Evolutionary conservation across 768 basidiomycete species (phyloP).

Genomic region (Suillus americanus): DNA sequence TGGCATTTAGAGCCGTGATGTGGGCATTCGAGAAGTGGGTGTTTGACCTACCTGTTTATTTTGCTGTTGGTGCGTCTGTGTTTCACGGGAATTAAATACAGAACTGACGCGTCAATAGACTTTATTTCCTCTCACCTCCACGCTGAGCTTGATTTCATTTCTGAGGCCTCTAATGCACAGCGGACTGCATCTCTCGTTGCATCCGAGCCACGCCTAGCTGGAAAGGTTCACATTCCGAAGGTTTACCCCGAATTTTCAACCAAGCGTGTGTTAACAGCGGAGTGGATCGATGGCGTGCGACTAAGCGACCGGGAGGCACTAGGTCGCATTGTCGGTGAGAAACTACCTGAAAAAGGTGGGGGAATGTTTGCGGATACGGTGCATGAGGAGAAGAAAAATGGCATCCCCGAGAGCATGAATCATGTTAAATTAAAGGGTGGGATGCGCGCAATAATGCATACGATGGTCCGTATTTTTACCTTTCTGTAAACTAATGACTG

Average conservation of each 20-base stretch:
- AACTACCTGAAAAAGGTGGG: background rate
- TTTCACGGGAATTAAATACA: background rate
- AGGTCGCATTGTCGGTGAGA: conserved; percentile 56
- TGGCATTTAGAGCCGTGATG: conserved; percentile 68
- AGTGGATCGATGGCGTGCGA: conserved; percentile 82
- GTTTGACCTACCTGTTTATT: conserved; percentile 86
- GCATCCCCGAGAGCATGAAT: background rate
- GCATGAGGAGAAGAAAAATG: background rate
- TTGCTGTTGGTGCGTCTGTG: conserved; percentile 60
- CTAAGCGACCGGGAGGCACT: conserved; percentile 64
- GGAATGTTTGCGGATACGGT: background rate
- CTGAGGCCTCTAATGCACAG: conserved; percentile 77
- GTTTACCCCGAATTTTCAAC: conserved; percentile 74
- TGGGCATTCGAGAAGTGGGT: conserved; percentile 77
- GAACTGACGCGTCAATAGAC: conserved; percentile 38
- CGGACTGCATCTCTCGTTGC: conserved; percentile 68
- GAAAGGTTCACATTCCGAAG: conserved; percentile 76
- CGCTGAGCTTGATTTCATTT: conserved; percentile 77
- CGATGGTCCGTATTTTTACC: conserved; percentile 44
- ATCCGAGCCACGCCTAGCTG: conserved; percentile 65
- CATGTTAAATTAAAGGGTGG: conserved; percentile 51
- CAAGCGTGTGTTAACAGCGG: conserved; percentile 76
- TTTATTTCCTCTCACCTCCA: conserved; percentile 81
- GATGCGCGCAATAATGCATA: conserved; percentile 69
- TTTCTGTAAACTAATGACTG: background rate